Evolutionary conservation across 169 alveolate genomes (phyloP), one percentile per base, ranked within the genome.

Genomic region (Plasmodium coatneyi): DNA sequence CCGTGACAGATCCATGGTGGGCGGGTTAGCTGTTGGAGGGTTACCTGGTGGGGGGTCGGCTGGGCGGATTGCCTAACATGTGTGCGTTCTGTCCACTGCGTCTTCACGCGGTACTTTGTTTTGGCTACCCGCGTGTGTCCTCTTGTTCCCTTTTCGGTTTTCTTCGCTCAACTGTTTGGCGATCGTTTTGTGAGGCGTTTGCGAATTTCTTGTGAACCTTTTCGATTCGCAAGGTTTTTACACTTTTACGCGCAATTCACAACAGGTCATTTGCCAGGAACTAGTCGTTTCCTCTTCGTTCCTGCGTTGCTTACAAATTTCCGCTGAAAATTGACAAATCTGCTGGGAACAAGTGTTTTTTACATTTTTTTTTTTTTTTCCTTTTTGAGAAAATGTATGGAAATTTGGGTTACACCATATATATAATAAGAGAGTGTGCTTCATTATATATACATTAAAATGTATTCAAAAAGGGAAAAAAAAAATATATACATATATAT

Each of bases 1-100:
- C 66, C 89, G 78, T 39, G 93, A 87, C 34, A 87, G 49, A 66
- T 87, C 93, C 93, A 87, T 87, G 30, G 71, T 49, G 46, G 9
- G 28, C 46, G 14, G 43, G 25, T 19, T 30, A 9, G 3, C 36
- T 12, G 25, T 16, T 82, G 25, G 60, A 2, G 22, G 60, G 22
- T 12, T 49, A 16, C 60, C 60, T 49, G 25, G 60, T 49, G 60
- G 60, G 3, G 25, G 60, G 60, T 49, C 22, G 22, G 25, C 60
- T 49, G 22, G 22, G 60, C 22, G 60, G 60, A 49, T 16, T 49
- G 22, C 60, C 60, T 49, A 14, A 49, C 60, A 12, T 14, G 60
- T 16, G 60, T 49, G 22, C 22, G 54, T 16, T 49, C 2, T 12
- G 60, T 49, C 7, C 60, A 49, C 60, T 49, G 41, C 36, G 76